These are phyloP conservation scores for Stentor roeselii DNA, from an alignment of 73 alveolate species.

Conservation along the genomic window DNA sequence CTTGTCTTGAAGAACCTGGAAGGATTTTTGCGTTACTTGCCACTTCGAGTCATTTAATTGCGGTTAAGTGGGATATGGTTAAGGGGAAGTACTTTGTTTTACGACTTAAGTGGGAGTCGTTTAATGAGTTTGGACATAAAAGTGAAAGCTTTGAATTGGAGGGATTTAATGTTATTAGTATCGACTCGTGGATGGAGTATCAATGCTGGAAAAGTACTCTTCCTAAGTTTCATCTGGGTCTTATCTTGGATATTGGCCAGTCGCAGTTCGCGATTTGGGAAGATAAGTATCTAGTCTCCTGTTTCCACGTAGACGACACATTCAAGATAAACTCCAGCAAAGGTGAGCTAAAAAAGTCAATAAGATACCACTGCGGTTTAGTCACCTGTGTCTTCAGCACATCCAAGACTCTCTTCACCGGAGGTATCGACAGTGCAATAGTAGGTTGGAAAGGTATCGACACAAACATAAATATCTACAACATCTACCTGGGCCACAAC, in stretches of 20 bases:
- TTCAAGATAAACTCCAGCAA: neutral
- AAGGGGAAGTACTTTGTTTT: neutral
- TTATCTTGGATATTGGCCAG: neutral
- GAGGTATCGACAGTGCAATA: neutral
- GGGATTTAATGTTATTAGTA: neutral
- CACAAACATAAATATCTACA: neutral
- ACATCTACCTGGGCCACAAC: neutral
- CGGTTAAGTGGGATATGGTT: neutral
- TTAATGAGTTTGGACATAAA: neutral
- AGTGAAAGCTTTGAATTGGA: neutral
- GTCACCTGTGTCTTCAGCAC: neutral
- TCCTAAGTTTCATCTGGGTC: neutral
- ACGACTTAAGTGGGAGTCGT: neutral
- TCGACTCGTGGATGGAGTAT: neutral
- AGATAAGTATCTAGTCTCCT: neutral
- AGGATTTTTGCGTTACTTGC: conserved; percentile 13
- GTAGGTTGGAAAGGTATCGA: neutral
- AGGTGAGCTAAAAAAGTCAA: neutral
- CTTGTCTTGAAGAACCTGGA: neutral
- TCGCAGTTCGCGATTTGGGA: neutral
- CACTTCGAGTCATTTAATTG: neutral
- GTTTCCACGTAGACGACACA: neutral
- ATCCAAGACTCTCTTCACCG: neutral
- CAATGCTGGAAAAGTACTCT: neutral
- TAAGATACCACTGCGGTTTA: conserved; percentile 9